Base-by-base conservation (phyloP, 192 early-diverging fungal species). In the Rhizophagus sp. region DNA sequence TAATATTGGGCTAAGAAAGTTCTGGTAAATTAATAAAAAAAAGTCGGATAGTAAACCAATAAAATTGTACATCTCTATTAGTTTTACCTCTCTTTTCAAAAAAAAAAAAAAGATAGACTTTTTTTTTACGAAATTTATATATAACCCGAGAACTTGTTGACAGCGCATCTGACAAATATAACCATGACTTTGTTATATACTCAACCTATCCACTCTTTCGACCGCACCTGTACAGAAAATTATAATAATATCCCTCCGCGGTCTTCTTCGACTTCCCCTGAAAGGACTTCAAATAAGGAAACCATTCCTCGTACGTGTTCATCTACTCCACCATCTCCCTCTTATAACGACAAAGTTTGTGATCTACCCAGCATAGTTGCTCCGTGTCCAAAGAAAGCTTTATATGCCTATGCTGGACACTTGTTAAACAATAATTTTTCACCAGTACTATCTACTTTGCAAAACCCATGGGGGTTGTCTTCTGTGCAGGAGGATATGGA, bases 161-260 rank as follows among this genome's bases (percentile, higher is more conserved):
- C 67, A 69, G 15, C 52, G 52, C 52, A 57, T 57, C 52, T 57
- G 52, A 57, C 52, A 57, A 36, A 52, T 22, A 57, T 57, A 57
- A 69, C 9, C 9, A 69, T 74, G 73, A 74, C 73, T 30, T 61
- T 74, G 27, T 33, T 74, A n/a, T 74, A 74, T 52, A 74, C 49
- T 27, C 73, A 50, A 74, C 49, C 52, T 74, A 69, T 69, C 34
- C 67, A 36, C 7, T 47, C 47, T 19, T 74, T 33, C 25, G 73
- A 74, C 49, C 73, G 49, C 73, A 52, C 73, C 17, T 74, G 49
- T 36, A 74, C 73, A 27, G 73, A 74, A 74, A 49, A 52, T 24
- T 74, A 27, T 61, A 74, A 57, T 61, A 61, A 25, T 25, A 27
- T 34, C 52, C 73, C 73, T 61, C 73, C 49, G 33, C 73, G 47